Conservation (phyloP, 1,284 basidiomycete genomes). For the Trichosporon asahii region DNA sequence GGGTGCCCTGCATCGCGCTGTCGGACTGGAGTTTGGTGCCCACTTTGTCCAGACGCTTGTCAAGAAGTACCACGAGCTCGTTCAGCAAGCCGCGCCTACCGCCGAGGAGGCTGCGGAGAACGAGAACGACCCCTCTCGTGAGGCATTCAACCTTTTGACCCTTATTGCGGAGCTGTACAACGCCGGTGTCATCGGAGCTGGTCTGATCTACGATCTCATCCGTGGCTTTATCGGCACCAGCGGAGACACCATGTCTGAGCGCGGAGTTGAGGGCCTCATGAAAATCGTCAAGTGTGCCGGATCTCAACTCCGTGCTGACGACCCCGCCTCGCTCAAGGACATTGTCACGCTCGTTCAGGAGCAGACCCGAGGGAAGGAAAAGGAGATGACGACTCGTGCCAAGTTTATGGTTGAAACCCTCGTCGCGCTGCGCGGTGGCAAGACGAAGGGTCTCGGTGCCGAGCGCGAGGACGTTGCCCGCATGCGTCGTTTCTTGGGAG, state of each 20-base stretch:
- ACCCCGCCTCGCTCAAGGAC: constrained; percentile 57
- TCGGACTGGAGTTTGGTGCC: constrained; percentile 87
- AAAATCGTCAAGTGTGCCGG: constrained; percentile 84
- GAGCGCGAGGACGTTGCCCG: constrained; percentile 54
- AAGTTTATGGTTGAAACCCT: constrained; percentile 92
- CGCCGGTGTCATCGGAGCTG: constrained; percentile 83
- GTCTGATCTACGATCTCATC: constrained; percentile 86
- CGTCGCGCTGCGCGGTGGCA: constrained; percentile 85
- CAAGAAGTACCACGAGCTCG: constrained; percentile 21
- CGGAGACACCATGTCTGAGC: constrained; percentile 59
- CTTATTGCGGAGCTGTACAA: constrained; percentile 92
- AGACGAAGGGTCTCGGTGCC: constrained; percentile 69
- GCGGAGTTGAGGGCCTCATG: constrained; percentile 79
- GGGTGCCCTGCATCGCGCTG: constrained; percentile 73
- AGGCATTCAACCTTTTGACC: constrained; percentile 81
- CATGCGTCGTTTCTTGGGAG: constrained; percentile 78
- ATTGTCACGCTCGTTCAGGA: constrained; percentile 64
- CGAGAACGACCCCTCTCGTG: constrained; percentile 57
- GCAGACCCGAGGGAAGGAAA: constrained; percentile 61
- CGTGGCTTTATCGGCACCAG: constrained; percentile 64
- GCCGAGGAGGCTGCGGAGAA: constrained; percentile 13
- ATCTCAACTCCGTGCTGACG: constrained; percentile 71
- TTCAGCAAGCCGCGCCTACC: constrained; percentile 2
- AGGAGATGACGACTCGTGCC: constrained; percentile 61
- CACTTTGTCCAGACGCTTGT: constrained; percentile 54